Evolutionary conservation across 306 rosid genomes (phyloP).

Genomic region (Prunus mongolica): DNA sequence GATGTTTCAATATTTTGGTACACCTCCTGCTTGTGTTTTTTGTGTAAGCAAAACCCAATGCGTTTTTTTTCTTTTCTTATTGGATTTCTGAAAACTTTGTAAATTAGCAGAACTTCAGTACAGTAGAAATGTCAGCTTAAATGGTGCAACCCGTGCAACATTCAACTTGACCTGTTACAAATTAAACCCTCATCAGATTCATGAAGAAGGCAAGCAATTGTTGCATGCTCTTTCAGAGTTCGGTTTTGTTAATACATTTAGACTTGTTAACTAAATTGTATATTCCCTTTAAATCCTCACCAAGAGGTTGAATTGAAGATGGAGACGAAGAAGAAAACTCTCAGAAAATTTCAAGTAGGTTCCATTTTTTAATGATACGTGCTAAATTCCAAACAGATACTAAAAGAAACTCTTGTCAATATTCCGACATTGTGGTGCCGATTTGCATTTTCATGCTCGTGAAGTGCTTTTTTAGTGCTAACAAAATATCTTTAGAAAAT

Average conservation of each 20-base stretch:
- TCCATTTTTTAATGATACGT: neutral
- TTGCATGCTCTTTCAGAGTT: constrained; percentile 5
- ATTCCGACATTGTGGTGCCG: neutral
- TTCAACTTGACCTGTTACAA: neutral
- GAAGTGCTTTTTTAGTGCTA: neutral
- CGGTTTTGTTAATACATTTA: neutral
- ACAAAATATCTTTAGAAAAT: no score
- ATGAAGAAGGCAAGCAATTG: neutral
- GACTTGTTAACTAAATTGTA: neutral
- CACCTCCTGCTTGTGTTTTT: constrained; percentile 10
- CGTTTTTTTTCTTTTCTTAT: neutral
- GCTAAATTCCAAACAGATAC: neutral
- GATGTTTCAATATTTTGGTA: neutral
- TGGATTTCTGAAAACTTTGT: constrained; percentile 2
- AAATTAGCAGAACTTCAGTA: neutral
- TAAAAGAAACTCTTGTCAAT: neutral
- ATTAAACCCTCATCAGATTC: neutral
- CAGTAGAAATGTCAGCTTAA: constrained; percentile 15
- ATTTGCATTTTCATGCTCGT: neutral
- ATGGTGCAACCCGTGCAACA: constrained; percentile 18
- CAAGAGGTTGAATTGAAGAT: neutral
- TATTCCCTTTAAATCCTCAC: no score
- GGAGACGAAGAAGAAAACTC: neutral
- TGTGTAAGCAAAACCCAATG: neutral
- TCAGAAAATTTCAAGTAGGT: neutral